Conservation (phyloP, 768 basidiomycete genomes). For the Suillus weaverae region DNA sequence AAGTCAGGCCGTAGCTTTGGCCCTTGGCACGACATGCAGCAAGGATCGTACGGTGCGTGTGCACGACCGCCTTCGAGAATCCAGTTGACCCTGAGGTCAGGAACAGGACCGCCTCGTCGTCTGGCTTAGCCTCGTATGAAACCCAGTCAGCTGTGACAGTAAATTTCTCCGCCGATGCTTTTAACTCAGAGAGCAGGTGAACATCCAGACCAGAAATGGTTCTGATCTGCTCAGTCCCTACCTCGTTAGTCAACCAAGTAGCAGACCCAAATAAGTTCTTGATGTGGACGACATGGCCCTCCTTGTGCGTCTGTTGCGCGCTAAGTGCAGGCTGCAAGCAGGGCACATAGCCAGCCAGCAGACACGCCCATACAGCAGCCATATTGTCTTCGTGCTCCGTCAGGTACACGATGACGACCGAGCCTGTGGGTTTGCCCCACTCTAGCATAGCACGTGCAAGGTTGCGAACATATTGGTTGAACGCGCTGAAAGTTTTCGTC, state of each 20-base stretch:
- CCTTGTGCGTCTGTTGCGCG: constrained; percentile 32
- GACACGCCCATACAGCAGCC: constrained; percentile 32
- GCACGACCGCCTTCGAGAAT: constrained; percentile 44
- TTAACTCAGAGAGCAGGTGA: constrained; percentile 25
- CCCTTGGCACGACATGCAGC: constrained; percentile 36
- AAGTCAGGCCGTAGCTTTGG: constrained; percentile 34
- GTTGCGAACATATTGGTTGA: constrained; percentile 17
- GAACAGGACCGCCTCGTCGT: constrained; percentile 35
- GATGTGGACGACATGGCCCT: constrained; percentile 29
- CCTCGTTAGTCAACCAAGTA: constrained; percentile 31
- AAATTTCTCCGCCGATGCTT: constrained; percentile 11
- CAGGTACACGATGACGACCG: constrained; percentile 28
- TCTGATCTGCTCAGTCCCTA: constrained; percentile 23
- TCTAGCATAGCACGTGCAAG: constrained; percentile 22
- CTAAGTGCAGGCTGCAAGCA: constrained; percentile 35
- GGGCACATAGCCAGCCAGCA: constrained; percentile 31
- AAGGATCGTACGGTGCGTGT: constrained; percentile 40
- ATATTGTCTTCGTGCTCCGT: constrained; percentile 36
- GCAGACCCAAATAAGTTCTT: constrained; percentile 31
- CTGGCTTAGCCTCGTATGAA: constrained; percentile 20
- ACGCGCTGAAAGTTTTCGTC: constrained; percentile 25
- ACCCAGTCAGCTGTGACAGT: constrained; percentile 14
- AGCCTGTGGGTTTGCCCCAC: constrained; percentile 28
- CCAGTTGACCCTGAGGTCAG: constrained; percentile 47
- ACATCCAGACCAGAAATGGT: constrained; percentile 25